phyloP scores from a whole-genome alignment of 305 asterid genomes.

The Ajuga reptans region DNA sequence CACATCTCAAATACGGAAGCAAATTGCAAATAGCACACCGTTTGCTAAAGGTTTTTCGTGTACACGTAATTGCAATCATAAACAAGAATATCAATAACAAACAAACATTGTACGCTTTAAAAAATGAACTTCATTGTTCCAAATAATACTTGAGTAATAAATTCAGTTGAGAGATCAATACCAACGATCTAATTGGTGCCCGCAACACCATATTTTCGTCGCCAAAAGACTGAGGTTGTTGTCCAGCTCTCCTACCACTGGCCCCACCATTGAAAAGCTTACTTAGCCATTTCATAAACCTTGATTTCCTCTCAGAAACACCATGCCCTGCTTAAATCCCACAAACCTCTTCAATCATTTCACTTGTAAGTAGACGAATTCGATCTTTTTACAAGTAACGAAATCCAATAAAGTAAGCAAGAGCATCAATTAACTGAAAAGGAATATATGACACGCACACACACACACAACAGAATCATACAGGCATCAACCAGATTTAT shows the following conservation, averaged over 20 bases:
- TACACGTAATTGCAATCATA: neutral
- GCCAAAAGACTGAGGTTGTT: slow-evolving; percentile 61
- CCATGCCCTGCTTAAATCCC: slow-evolving; percentile 54
- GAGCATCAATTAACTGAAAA: neutral
- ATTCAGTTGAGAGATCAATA: slow-evolving; percentile 27
- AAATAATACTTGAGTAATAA: neutral
- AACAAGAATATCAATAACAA: neutral
- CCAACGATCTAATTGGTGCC: slow-evolving; percentile 64
- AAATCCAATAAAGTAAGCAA: no score
- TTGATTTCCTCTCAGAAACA: slow-evolving; percentile 76
- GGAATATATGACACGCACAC: neutral
- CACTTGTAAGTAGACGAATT: slow-evolving; percentile 14
- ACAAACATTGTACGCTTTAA: neutral
- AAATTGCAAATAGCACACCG: neutral
- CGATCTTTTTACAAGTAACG: slow-evolving; percentile 19
- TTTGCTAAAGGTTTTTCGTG: neutral
- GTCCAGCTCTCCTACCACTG: slow-evolving; percentile 34
- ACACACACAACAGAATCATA: slow-evolving; percentile 3
- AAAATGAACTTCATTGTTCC: neutral
- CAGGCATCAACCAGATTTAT: slow-evolving; percentile 16
- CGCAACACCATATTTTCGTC: slow-evolving; percentile 76
- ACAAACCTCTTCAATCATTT: slow-evolving; percentile 16
- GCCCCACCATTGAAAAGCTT: slow-evolving; percentile 58
- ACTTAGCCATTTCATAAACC: slow-evolving; percentile 79
- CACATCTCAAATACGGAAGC: neutral